Percentiles rank a stretch among this genome's conserved stretches.
Evolutionary conservation across 2,329 filamentous ascomycete species (phyloP).

Genomic region (Ophidiomyces ophidiicola): DNA sequence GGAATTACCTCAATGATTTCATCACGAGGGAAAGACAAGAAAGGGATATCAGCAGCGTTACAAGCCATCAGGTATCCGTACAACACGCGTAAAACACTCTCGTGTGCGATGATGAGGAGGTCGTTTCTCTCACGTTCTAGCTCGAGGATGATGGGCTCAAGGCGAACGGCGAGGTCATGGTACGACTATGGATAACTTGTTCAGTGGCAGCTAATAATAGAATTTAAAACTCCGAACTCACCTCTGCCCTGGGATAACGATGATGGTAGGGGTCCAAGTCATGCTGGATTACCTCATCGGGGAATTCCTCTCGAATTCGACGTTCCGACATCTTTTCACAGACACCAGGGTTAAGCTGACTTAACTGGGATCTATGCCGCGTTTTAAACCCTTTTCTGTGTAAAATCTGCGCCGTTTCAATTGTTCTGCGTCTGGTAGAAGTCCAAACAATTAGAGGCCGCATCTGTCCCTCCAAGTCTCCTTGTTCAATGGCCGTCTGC

Average conservation of each 20-base stretch:
- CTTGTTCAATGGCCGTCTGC: constrained; percentile 53
- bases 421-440: constrained; percentile 76
- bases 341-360: constrained; percentile 89
- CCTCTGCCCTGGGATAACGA: constrained; percentile 86
- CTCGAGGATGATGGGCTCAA: constrained; percentile 95
- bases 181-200: constrained; percentile 55
- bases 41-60: constrained; percentile 86
- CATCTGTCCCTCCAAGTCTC: constrained; percentile 54
- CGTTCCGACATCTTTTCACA: constrained; percentile 86
- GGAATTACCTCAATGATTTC: constrained; percentile 76
- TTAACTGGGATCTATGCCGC: constrained; percentile 87
- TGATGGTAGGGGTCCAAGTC: constrained; percentile 94
- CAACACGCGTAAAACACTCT: constrained; percentile 89
- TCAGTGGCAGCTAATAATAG: constrained; percentile 5
- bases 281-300: constrained; percentile 85
- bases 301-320: constrained; percentile 67
- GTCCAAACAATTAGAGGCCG: constrained; percentile 89
- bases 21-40: constrained; percentile 82
- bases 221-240: constrained; percentile 30
- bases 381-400: constrained; percentile 70
- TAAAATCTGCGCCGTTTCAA: constrained; percentile 80
- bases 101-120: constrained; percentile 94
- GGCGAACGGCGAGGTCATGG: constrained; percentile 91
- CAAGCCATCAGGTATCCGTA: constrained; percentile 99
- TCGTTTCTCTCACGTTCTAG: constrained; percentile 94